Percentiles rank a stretch among this genome's conserved stretches.
These are phyloP conservation scores for Canariomyces notabilis DNA, from an alignment of 2,329 filamentous ascomycete genomes.

Conservation along the genomic window DNA sequence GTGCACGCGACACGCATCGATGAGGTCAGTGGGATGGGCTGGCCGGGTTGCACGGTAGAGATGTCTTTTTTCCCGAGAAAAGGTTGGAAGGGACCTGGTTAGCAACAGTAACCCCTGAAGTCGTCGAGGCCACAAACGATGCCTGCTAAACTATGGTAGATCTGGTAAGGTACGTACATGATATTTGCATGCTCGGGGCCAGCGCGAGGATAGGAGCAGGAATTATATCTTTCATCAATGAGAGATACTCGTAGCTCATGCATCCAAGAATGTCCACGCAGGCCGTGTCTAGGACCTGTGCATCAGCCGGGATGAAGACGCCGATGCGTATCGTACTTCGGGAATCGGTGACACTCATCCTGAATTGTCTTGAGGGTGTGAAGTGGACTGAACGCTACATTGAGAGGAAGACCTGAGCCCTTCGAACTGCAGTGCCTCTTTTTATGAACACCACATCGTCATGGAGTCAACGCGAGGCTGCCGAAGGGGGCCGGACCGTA, in stretches of 20 bases:
- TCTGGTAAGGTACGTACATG: slow-evolving; percentile 32
- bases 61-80: slow-evolving; percentile 32
- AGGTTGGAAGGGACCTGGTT: background rate
- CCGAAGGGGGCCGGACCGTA: too few relatives aligned
- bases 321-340: slow-evolving; percentile 39
- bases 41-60: slow-evolving; percentile 33
- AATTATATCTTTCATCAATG: slow-evolving; percentile 26
- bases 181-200: slow-evolving; percentile 40
- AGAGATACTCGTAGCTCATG: slow-evolving; percentile 43
- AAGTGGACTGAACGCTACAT: background rate
- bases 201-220: slow-evolving; percentile 36
- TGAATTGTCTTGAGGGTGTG: background rate
- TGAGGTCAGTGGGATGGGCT: slow-evolving; percentile 39
- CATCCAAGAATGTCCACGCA: slow-evolving; percentile 46
- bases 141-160: too few relatives aligned
- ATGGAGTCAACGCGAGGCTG: too few relatives aligned
- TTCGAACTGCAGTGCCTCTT: too few relatives aligned
- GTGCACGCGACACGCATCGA: slow-evolving; percentile 36
- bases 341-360: slow-evolving; percentile 6
- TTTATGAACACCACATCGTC: too few relatives aligned
- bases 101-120: background rate
- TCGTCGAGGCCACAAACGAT: too few relatives aligned
- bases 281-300: slow-evolving; percentile 47
- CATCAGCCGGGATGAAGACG: slow-evolving; percentile 44
- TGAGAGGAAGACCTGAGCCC: too few relatives aligned